Base-by-base conservation (phyloP, 176 grass and related monocot species). In the Lolium multiflorum region DNA sequence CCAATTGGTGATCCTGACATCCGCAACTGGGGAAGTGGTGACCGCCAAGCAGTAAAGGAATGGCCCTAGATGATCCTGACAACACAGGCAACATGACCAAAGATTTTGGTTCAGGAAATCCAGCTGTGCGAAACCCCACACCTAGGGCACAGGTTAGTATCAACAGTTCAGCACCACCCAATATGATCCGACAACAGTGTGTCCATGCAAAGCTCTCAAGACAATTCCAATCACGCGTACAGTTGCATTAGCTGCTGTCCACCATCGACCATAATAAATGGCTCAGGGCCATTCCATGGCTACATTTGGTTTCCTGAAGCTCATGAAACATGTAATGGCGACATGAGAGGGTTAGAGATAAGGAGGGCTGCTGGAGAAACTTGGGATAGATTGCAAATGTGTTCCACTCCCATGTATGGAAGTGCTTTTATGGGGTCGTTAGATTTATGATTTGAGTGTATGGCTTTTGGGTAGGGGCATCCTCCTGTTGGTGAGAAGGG, bases 271-370 rank as follows among this genome's bases (percentile, higher is more conserved):
- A 55, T 54, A 20, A 86, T 81, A 61, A 82, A 85, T 75, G 22
- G 70, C 17, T 86, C 58, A 31, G 52, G 60, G 39, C n/a, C 78
- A 89, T 71, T 70, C 77, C 64, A 71, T 86, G 88, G 83, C 5
- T 78, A 11, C 55, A 78, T 37, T 51, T 22, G 72, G 73, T 90
- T 78, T 86, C 88, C 84, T 86, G 79, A 63, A 82, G 49, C 72
- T 31, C 83, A 86, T 86, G 88, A 78, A 86, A 78, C 72, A 12
- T 54, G 71, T 26, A 90, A 71, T 76, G 57, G 83, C 88, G 81
- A 71, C 79, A 1, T 86, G 88, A 11, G 76, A 59, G 31, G 11
- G 56, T 56, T 77, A 51, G 54, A 62, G 24, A 63, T 75, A 35
- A 35, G 70, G 71, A 73, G 49, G 20, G 39, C n/a, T 7, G 22